Conservation (phyloP, 1,284 basidiomycete species). For the Tilletia indica region DNA sequence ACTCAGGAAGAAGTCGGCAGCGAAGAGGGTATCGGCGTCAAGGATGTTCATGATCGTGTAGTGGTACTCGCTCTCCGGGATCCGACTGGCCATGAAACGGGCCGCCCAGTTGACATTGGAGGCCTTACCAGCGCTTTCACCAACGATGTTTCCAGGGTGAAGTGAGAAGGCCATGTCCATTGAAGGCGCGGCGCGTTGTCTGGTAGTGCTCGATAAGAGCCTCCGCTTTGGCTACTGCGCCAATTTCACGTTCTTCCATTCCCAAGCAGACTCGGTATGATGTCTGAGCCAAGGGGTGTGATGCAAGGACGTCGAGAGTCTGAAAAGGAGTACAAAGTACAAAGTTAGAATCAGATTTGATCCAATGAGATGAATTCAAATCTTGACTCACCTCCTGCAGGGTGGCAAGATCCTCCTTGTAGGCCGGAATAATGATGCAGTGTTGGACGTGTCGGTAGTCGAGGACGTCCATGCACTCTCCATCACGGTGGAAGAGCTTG, state of each 20-base stretch:
- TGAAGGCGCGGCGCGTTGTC: constrained; percentile 31
- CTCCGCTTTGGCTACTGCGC: constrained; percentile 46
- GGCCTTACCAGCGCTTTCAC: constrained; percentile 51
- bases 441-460: constrained; percentile 45
- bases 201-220: constrained; percentile 42
- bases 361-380: neutral
- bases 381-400: constrained; percentile 34
- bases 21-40: constrained; percentile 53
- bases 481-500: constrained; percentile 17
- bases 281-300: constrained; percentile 44
- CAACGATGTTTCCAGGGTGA: constrained; percentile 49
- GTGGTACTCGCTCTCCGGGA: constrained; percentile 18
- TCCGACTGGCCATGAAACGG: constrained; percentile 35
- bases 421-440: constrained; percentile 52
- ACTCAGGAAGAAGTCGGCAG: constrained; percentile 54
- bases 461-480: constrained; percentile 23
- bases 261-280: constrained; percentile 52
- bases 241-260: constrained; percentile 53
- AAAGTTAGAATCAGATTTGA: neutral
- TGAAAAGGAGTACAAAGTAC: constrained; percentile 16
- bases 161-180: constrained; percentile 48
- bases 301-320: constrained; percentile 53
- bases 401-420: constrained; percentile 50
- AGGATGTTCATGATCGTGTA: constrained; percentile 46
- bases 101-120: constrained; percentile 54